These are phyloP conservation scores for Crithidia sp. DNA, from an alignment of 208 protist genomes.

Conservation along the genomic window DNA sequence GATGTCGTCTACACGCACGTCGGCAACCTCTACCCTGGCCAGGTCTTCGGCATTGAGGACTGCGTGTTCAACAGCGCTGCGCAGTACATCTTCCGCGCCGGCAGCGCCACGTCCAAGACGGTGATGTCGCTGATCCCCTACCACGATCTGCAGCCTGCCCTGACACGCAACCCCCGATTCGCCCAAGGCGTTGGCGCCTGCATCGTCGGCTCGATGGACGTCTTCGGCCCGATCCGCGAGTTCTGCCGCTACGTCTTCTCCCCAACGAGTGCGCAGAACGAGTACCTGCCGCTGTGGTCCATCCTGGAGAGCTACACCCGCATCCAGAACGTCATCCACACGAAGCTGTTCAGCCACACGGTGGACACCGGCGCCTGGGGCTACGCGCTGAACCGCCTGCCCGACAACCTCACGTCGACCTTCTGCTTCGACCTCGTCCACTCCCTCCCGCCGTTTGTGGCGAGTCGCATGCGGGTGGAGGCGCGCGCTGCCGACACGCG, in stretches of 20 bases:
- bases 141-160: slow-evolving; percentile 36
- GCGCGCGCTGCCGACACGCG: slow-evolving; percentile 71
- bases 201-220: slow-evolving; percentile 66
- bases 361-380: slow-evolving; percentile 88
- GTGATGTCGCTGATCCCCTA: slow-evolving; percentile 72
- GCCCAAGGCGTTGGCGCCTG: slow-evolving; percentile 65
- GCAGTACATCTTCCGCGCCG: slow-evolving; percentile 59
- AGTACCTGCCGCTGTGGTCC: slow-evolving; percentile 82
- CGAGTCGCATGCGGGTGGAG: slow-evolving; percentile 74
- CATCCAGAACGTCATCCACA: slow-evolving; percentile 89
- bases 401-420: slow-evolving; percentile 80
- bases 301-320: slow-evolving; percentile 83
- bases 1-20: slow-evolving; percentile 55
- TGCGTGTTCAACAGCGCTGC: slow-evolving; percentile 67
- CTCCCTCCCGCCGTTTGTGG: slow-evolving; percentile 80
- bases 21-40: slow-evolving; percentile 56
- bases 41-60: slow-evolving; percentile 76
- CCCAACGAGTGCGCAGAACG: slow-evolving; percentile 61
- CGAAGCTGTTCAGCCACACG: slow-evolving; percentile 71
- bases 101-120: slow-evolving; percentile 52
- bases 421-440: slow-evolving; percentile 86
- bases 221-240: slow-evolving; percentile 77
- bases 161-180: slow-evolving; percentile 59
- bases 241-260: slow-evolving; percentile 87
- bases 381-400: slow-evolving; percentile 83